Evolutionary conservation across 2,329 filamentous ascomycete species (phyloP).

Genomic region (Phialophora verrucosa): DNA sequence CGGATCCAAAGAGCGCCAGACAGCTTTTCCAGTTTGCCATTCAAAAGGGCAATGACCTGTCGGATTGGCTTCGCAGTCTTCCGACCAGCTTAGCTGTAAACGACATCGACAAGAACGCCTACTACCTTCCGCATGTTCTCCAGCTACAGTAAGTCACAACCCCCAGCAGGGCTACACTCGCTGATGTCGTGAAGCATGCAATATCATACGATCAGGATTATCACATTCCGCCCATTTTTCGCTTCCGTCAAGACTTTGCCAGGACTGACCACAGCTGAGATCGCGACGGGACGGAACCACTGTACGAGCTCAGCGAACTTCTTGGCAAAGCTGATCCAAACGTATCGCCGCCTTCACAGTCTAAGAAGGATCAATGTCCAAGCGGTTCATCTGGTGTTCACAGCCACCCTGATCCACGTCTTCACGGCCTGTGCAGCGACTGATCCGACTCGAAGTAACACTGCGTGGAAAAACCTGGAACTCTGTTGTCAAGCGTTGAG

Average conservation of each 20-base stretch:
- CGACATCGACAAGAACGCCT: constrained; percentile 19
- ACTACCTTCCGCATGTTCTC: constrained; percentile 33
- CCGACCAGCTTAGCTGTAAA: constrained; percentile 25
- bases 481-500: constrained; percentile 35
- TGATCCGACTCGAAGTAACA: constrained; percentile 26
- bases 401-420: constrained; percentile 35
- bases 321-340: constrained; percentile 29
- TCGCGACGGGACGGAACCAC: constrained; percentile 17
- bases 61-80: constrained; percentile 19
- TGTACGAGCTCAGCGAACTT: constrained; percentile 28
- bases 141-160: constrained; percentile 27
- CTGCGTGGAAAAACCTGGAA: constrained; percentile 33
- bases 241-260: constrained; percentile 27
- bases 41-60: constrained; percentile 20
- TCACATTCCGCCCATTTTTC: constrained; percentile 35
- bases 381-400: constrained; percentile 37
- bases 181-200: constrained; percentile 34
- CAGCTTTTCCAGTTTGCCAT: constrained; percentile 28
- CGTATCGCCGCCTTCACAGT: constrained; percentile 28
- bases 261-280: constrained; percentile 18
- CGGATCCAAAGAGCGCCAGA: constrained; percentile 19
- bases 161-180: background rate
- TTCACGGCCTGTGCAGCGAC: constrained; percentile 31
- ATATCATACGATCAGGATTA: constrained; percentile 34
- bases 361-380: constrained; percentile 36